Evolutionary conservation across 2,329 filamentous ascomycete species (phyloP), one percentile per base, ranked within the genome.

Genomic region (Rhexocercosporidium sp.): DNA sequence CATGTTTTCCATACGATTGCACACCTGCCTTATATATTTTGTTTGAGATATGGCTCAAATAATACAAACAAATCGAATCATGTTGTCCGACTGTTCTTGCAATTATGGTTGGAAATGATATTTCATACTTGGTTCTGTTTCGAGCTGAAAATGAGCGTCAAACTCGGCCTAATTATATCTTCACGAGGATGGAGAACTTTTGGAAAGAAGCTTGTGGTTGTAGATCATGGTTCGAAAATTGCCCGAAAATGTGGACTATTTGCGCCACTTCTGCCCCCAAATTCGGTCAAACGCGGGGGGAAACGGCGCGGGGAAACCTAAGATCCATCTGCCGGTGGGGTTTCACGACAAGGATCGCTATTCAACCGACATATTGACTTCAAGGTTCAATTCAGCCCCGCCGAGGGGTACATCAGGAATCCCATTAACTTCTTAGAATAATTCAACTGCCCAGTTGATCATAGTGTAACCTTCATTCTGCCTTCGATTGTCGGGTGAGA

Each of bases 301-400:
- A 41, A 49, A 49, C 41, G 34, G 53, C 49, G 69, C 67, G 71
- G 71, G 67, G 64, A 70, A 71, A 73, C 56, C 53, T 56, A 59
- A 67, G 39, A 65, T 68, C 66, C 67, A 67, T 70, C 57, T 73
- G 62, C 69, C 66, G 65, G 31, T 41, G 5, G 47, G n/a, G 56
- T 56, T 61, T 54, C 63, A 65, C 25, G 14, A 54, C 64, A 60
- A 59, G 49, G 62, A 34, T 49, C 59, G 27, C 54, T 44, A 31
- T 64, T 62, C 60, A 59, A 49, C 59, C 37, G 54, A 14, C 18
- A 60, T 29, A 31, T 60, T 46, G n/a, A 44, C 20, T 59, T 59
- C 37, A 59, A 37, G 34, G 3, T 41, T n/a, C 34, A 14, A 29
- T 41, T 44, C 20, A 44, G 22, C 25, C 20, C 34, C 16, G 22